These are phyloP conservation scores for Morella rubra DNA, from an alignment of 306 rosid species.

Conservation along the genomic window DNA sequence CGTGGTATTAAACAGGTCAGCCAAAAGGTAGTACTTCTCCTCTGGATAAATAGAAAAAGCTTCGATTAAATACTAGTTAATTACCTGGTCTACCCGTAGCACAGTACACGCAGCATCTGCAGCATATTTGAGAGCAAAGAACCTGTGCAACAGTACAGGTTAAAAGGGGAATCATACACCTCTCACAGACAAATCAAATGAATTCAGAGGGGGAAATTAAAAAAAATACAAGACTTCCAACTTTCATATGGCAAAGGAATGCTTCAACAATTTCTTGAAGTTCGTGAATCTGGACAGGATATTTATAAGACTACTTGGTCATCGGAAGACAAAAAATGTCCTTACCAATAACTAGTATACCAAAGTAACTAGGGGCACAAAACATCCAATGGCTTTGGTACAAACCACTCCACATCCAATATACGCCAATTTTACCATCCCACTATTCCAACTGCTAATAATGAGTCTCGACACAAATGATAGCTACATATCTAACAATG, in stretches of 20 bases:
- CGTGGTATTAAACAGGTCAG: background rate
- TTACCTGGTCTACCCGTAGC: slow-evolving; percentile 93
- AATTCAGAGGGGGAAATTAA: background rate
- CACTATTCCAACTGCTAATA: background rate
- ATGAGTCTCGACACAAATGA: background rate
- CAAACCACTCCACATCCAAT: background rate
- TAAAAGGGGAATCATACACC: background rate
- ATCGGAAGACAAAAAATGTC: background rate
- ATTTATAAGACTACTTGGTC: background rate
- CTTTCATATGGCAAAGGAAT: background rate
- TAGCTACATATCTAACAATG: background rate
- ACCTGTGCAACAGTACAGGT: slow-evolving; percentile 36
- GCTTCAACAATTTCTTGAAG: background rate
- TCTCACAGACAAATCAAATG: slow-evolving; percentile 5
- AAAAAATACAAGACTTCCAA: background rate
- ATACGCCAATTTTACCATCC: background rate
- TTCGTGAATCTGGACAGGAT: background rate
- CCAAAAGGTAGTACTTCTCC: background rate
- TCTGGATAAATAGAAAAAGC: background rate
- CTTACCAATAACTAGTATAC: background rate
- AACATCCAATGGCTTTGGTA: background rate
- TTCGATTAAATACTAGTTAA: slow-evolving; percentile 9
- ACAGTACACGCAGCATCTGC: slow-evolving; percentile 98
- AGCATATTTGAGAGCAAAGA: slow-evolving; percentile 90
- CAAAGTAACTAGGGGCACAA: background rate